Evolutionary conservation across 768 basidiomycete species (phyloP), one percentile per base, ranked within the genome.

Genomic region (Leucocoprinus sp.): DNA sequence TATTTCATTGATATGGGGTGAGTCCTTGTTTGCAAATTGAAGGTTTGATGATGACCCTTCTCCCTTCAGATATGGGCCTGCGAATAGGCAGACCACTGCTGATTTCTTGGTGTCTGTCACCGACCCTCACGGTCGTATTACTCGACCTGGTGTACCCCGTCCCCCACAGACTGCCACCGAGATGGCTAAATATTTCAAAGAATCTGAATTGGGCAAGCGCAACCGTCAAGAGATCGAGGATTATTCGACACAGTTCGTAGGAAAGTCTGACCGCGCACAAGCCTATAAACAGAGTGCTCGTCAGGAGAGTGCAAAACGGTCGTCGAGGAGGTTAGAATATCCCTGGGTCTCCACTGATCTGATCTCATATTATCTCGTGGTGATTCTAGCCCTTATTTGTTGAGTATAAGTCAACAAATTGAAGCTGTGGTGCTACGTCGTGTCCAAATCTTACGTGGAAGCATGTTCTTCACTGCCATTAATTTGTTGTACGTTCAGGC

Each of bases 1-100:
- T 87, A 89, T 60, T 87, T 92, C 67, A 67, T 81, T 48, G 71
- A 76, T 47, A 71, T 84, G 67, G 76, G 65, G 49, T 53, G 43
- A 2, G 48, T 14, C 22, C 48, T 26, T 15, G 12, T 9, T 38
- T 5, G 17, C 31, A 3, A 14, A 22, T 37, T 26, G 11, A 5
- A 1, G n/a, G n/a, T n/a, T n/a, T n/a, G n/a, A n/a, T n/a, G n/a
- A n/a, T 38, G 4, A 38, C 38, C 36, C 46, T 9, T 24, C 44
- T 9, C 22, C 45, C 17, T 37, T 35, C 15, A 69, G 79, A 15
- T 79, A 76, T 52, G 64, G 64, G 41, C 78, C 78, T n/a, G 73
- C 73, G 5, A 74, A 77, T 49, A 66, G 79, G 17, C 81, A 82
- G 57, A 82, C 79, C 3, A 78, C 78, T 3, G 72, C 80, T 9